Base-by-base conservation (phyloP, 2,329 filamentous ascomycete genomes). In the Coccinonectria pachysandricola region DNA sequence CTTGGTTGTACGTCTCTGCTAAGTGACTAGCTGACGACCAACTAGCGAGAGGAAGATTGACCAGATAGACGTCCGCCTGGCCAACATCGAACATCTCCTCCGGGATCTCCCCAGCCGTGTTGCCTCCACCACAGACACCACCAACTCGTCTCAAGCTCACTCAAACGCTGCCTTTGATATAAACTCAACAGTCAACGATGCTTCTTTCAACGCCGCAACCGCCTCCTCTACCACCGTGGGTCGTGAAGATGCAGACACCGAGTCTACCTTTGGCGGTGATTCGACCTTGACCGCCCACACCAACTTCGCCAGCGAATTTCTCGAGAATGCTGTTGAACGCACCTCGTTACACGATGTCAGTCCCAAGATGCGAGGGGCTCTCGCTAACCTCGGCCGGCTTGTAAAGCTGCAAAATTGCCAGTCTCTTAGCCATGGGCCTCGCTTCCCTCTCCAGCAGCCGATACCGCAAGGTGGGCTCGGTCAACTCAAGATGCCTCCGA, bases 401-500 rank as follows among this genome's bases (percentile, higher is more conserved):
- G 64, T 70, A 23, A 50, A 59, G 26, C 57, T 71, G 50, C 64
- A 69, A 39, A 61, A 62, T 28, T 51, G 52, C 8, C 46, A 54
- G 19, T 52, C 50, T 15, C 53, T 54, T 17, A 53, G 51, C 12
- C 53, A 59, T 24, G 58, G 65, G 6, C 53, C 61, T 13, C 54
- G 59, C 7, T 66, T 68, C 26, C 54, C 52, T 18, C 49, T 63
- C 7, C 63, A 65, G 24, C 60, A 59, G 27, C 51, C 57, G 1
- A 35, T 68, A 5, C 62, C 65, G 0, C 52, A 52, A 3, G 62
- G 60, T 3, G 60, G 60, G 2, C 45, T 71, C 12, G 50, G 55
- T n/a, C 64, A 69, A 27, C 48, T 73, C n/a, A 59, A 62, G 3
- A 60, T 73, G 54, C 69, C 69, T 6, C 67, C 69, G 1, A 60